These are phyloP conservation scores for Fusarium sp. DNA, from an alignment of 2,329 filamentous ascomycete genomes.

Conservation along the genomic window DNA sequence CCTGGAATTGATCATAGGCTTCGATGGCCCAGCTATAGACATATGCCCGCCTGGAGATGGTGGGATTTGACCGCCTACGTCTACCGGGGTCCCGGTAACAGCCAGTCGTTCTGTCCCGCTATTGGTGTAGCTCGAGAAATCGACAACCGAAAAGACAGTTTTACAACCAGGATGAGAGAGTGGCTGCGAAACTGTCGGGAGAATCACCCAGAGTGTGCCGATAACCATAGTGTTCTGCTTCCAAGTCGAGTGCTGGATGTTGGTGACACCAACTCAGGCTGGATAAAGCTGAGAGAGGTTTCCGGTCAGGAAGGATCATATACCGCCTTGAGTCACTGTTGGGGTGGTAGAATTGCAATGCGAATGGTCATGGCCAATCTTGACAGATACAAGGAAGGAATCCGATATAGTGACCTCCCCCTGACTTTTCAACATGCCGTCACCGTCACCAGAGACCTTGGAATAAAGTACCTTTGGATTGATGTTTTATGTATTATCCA, in stretches of 20 bases:
- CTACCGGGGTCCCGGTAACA: rapidly evolving
- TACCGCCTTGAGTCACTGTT: neutral
- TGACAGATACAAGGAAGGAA: neutral
- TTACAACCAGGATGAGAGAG: rapidly evolving
- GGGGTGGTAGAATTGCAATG: neutral
- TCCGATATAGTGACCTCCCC: neutral
- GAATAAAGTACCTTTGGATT: neutral
- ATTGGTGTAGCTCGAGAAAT: neutral
- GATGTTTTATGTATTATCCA: neutral
- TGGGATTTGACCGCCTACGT: neutral
- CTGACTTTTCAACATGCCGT: neutral
- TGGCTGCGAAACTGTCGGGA: rapidly evolving
- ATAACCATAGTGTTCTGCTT: neutral
- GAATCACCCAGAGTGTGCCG: rapidly evolving
- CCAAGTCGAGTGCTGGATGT: neutral
- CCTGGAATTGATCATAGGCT: neutral
- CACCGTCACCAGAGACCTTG: neutral
- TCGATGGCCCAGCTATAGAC: neutral
- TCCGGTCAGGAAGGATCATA: neutral
- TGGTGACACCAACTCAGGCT: rapidly evolving
- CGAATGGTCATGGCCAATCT: neutral
- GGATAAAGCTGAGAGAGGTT: rapidly evolving
- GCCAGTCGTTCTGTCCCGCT: rapidly evolving
- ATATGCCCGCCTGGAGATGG: neutral
- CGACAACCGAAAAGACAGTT: rapidly evolving